These are phyloP conservation scores for Fonsecaea nubica DNA, from an alignment of 2,329 filamentous ascomycete species.

Conservation along the genomic window DNA sequence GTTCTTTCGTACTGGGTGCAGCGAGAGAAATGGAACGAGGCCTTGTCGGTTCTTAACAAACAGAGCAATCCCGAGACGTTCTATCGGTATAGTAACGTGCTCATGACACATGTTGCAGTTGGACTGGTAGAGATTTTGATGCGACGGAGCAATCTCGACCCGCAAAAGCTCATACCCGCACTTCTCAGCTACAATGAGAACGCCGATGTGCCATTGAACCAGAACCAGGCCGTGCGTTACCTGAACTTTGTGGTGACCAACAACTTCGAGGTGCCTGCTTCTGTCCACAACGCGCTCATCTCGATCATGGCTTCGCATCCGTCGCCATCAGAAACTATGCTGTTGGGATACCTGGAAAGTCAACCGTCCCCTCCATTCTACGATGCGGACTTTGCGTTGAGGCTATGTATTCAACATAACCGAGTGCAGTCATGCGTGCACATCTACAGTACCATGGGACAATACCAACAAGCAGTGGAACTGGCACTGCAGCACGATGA, in stretches of 20 bases:
- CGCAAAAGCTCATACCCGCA: constrained; percentile 88
- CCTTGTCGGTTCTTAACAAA: constrained; percentile 85
- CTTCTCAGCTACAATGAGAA: constrained; percentile 88
- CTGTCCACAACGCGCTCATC: constrained; percentile 95
- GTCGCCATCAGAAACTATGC: constrained; percentile 80
- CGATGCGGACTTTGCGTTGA: constrained; percentile 93
- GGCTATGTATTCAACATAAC: constrained; percentile 92
- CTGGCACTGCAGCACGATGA: constrained; percentile 88
- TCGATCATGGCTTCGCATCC: constrained; percentile 91
- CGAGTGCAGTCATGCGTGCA: constrained; percentile 94
- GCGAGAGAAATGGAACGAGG: constrained; percentile 87
- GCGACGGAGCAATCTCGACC: constrained; percentile 83
- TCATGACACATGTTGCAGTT: constrained; percentile 85
- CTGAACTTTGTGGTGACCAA: constrained; percentile 87
- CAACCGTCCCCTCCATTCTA: constrained; percentile 87
- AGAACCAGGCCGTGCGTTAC: constrained; percentile 93
- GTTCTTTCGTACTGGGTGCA: constrained; percentile 98
- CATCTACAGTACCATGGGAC: constrained; percentile 95
- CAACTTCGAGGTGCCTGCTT: constrained; percentile 78
- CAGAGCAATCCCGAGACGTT: constrained; percentile 93
- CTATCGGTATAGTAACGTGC: constrained; percentile 94
- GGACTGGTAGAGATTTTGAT: constrained; percentile 95
- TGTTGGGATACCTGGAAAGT: constrained; percentile 87
- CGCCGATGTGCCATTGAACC: constrained; percentile 68
- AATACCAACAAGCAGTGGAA: constrained; percentile 85